A percentile compares a stretch with the other conserved stretches of the same genome.
Conservation (phyloP, 2,329 filamentous ascomycete species). For the Fusarium fujikuroi region DNA sequence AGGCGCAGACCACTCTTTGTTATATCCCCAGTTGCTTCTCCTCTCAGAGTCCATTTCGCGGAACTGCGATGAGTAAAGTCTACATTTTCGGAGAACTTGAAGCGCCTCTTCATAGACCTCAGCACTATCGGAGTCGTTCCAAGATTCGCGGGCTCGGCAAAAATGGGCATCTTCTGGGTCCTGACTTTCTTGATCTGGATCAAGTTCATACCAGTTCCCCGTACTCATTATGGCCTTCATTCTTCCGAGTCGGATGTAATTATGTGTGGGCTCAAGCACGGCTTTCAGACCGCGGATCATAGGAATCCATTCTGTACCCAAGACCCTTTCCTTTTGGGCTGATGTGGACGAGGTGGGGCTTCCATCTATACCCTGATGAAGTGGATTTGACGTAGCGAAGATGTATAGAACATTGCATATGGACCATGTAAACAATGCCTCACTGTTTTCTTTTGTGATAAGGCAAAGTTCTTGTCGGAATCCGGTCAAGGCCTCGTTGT, state of each 20-base stretch:
- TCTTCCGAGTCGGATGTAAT: rapidly evolving
- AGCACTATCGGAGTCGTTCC: rapidly evolving
- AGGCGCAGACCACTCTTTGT: neutral
- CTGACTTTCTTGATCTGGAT: rapidly evolving
- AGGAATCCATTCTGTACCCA: neutral
- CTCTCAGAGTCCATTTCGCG: neutral
- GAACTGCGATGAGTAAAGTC: neutral
- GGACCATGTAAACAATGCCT: neutral
- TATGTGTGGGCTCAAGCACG: neutral
- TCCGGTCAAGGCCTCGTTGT: neutral
- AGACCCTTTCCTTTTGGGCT: neutral
- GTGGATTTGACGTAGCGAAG: neutral
- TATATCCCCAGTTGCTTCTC: neutral
- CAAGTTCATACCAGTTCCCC: neutral
- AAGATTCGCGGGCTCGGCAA: neutral
- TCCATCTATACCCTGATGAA: neutral
- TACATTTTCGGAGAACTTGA: neutral
- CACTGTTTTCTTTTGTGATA: neutral
- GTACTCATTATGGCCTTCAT: neutral
- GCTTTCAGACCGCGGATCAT: neutral
- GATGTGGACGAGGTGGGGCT: rapidly evolving
- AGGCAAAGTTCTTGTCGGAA: neutral
- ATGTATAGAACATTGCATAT: neutral
- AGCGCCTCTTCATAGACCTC: neutral
- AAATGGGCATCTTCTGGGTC: neutral